phyloP scores from a whole-genome alignment of 2,329 filamentous ascomycete genomes.

The Coniochaeta sp. region DNA sequence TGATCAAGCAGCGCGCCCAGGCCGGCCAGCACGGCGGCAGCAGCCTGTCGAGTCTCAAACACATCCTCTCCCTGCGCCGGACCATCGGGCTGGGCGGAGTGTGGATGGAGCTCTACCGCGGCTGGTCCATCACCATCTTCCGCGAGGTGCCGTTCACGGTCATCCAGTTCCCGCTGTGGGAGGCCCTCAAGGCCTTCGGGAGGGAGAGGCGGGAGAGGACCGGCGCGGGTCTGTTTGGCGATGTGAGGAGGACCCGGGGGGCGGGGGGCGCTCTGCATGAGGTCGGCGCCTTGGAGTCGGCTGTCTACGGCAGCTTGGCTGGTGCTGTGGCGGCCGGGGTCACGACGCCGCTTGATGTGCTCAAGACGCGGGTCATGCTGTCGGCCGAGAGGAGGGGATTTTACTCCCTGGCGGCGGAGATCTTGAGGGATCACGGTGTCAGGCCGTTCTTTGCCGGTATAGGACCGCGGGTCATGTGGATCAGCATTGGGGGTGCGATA shows the following conservation, averaged over 20 bases:
- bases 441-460: constrained; percentile 67
- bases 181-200: constrained; percentile 74
- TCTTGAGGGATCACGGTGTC: constrained; percentile 57
- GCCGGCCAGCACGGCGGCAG: constrained; percentile 72
- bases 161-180: constrained; percentile 96
- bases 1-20: constrained; percentile 94
- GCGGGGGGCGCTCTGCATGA: constrained; percentile 21
- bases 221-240: constrained; percentile 15
- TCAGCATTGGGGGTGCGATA: constrained; percentile 86
- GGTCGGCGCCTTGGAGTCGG: constrained; percentile 70
- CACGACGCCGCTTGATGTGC: constrained; percentile 89
- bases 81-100: constrained; percentile 47
- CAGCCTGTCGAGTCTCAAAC: constrained; percentile 56
- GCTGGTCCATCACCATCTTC: constrained; percentile 87
- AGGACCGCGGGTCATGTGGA: constrained; percentile 86
- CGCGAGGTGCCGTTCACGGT: constrained; percentile 96
- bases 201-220: constrained; percentile 25
- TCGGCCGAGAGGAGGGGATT: constrained; percentile 59
- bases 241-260: background rate
- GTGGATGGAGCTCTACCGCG: constrained; percentile 79
- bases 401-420: constrained; percentile 50
- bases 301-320: constrained; percentile 72
- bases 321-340: constrained; percentile 80
- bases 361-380: constrained; percentile 97
- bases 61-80: constrained; percentile 54